Evolutionary conservation across 1,139 yeast genomes (phyloP), one percentile per base, ranked within the genome.

Genomic region (Sugiyamaella xylanicola): DNA sequence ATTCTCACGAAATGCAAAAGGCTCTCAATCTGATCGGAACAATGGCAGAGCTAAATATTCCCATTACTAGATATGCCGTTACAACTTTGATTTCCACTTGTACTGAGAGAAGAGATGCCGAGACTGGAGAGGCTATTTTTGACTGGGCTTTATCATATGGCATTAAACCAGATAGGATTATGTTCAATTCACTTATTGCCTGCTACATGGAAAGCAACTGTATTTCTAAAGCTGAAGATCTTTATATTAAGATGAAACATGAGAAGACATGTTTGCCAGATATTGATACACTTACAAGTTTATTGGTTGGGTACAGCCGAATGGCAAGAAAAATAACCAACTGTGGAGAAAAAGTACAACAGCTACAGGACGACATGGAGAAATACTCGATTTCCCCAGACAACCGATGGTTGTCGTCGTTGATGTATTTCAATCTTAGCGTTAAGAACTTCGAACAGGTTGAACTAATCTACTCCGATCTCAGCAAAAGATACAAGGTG

Each of bases 31-130:
- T 67, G 1, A 66, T 73, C 45, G 66, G 65, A 3, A 56, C 59
- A 7, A 64, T 68, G 63, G 65, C 63, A 3, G 58, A 56, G 2
- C 63, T 65, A 32, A 62, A 64, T 9, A 51, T 68, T 3, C 63
- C 65, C 2, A 60, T 71, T 13, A 55, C 63, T 5, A 57, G 61
- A 19, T 50, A 55, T 17, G 66, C 63, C 19, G 50, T 71, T 4
- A 61, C 73, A 3, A 56, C 67, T 11, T 48, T 73, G 29, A 53
- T 73, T 32, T 59, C 72, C 3, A 60, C 66, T 1, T 74, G 73
- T 51, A 63, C 73, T 3, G 58, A 59, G 29, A 55, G 68, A 4
- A 63, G 71, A 19, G 75, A 72, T 51, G 32, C 57, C 11, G 57
- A 55, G 11, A 58, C 67, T 16, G 74, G 72, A 1, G 62, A 62